Conservation (phyloP, 2,329 filamentous ascomycete genomes). For the Stachybotrys elegans region DNA sequence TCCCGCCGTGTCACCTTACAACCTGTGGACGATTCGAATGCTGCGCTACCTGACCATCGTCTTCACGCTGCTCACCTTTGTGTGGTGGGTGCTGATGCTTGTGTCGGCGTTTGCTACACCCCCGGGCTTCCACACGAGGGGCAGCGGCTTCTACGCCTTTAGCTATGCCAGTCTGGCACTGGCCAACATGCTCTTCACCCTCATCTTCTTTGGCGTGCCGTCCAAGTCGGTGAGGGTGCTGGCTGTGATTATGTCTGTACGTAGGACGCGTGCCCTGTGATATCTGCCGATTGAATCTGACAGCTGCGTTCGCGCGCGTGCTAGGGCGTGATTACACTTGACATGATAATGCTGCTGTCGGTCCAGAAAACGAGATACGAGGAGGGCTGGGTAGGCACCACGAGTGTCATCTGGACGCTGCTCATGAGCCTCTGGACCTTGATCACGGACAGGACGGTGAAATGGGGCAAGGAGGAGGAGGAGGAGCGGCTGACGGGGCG, state of each 20-base stretch:
- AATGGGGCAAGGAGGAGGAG: conserved; percentile 89
- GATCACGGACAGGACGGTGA: conserved; percentile 72
- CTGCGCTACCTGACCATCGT: conserved; percentile 73
- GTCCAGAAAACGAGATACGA: conserved; percentile 72
- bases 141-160: conserved; percentile 90
- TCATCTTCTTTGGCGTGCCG: conserved; percentile 85
- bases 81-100: conserved; percentile 93
- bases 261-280: conserved; percentile 6
- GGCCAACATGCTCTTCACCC: conserved; percentile 67
- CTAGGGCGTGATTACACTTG: conserved; percentile 39
- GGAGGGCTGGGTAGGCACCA: conserved; percentile 88
- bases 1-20: conserved; percentile 76
- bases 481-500: conserved; percentile 89
- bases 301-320: background rate
- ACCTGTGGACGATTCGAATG: conserved; percentile 84
- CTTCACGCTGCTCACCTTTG: conserved; percentile 68
- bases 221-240: conserved; percentile 74
- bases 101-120: conserved; percentile 87
- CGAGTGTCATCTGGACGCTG: conserved; percentile 75
- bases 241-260: conserved; percentile 57
- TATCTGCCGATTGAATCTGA: conserved; percentile 36
- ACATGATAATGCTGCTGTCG: conserved; percentile 74
- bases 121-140: conserved; percentile 77
- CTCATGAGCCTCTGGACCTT: conserved; percentile 77
- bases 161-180: conserved; percentile 75